Evolutionary conservation across 2,329 filamentous ascomycete genomes (phyloP), one percentile per base, ranked within the genome.

Genomic region (Botrytis paeoniae): DNA sequence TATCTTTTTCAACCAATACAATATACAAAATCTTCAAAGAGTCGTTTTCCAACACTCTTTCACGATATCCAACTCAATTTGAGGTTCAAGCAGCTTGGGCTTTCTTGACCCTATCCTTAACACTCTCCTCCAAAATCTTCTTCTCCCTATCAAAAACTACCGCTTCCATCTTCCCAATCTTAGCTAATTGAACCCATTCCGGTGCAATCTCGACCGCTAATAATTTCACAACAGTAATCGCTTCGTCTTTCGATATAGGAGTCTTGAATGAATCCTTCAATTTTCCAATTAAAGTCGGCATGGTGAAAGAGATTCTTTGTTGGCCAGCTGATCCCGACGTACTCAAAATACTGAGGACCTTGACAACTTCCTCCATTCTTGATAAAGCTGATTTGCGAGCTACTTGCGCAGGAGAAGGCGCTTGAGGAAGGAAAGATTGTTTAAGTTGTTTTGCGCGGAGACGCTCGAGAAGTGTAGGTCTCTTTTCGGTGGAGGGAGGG

Each of bases 401-500:
- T 4, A 92, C 82, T 77, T 90, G 86, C 29, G 84, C 86, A 35
- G 86, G 84, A 0, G 86, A 83, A 0, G 86, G 84, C 0, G 86
- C 86, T 0, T 81, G 77, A 73, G 84, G 73, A 74, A 83, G 69
- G 74, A 83, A 76, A 75, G 83, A 79, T 80, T 87, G 80, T 80
- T 87, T 85, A 76, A 86, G 81, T 77, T 92, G 88, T 83, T 95
- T 95, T 71, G 87, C 85, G 75, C 92, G 90, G 75, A 97, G 88
- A 66, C 92, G 91, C 81, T 95, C 92, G 73, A 96, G 85, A 37
- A 97, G 88, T 70, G 88, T 89, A 84, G 92, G 89, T 69, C 83
- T 90, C 85, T 63, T 82, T 74, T 81, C 78, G 75, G 79, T 69
- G 75, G 80, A n/a, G 41, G 59, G 54, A 62, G 35, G 1, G 39